phyloP scores from a whole-genome alignment of 768 basidiomycete species.

The Termitomyces sp. region DNA sequence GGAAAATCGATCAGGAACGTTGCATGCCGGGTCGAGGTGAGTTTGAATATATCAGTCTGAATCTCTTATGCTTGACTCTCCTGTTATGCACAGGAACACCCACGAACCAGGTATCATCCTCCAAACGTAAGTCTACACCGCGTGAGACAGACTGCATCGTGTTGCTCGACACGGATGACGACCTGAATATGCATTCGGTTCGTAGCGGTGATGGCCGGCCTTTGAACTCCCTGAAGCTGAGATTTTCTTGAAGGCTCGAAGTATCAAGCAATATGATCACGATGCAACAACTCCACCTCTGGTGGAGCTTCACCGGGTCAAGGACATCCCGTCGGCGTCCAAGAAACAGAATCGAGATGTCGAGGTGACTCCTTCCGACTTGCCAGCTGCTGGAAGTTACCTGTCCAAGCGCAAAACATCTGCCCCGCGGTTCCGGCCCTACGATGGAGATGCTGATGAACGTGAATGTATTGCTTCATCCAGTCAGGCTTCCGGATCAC shows the following conservation, averaged over 20 bases:
- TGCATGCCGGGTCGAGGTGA: neutral
- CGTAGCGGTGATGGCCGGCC: neutral
- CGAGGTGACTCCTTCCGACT: neutral
- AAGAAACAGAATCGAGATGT: neutral
- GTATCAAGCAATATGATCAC: neutral
- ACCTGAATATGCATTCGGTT: neutral
- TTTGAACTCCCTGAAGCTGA: neutral
- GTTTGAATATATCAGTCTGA: neutral
- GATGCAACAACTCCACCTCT: neutral
- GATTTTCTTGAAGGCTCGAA: neutral
- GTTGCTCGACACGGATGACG: neutral
- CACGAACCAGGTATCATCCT: neutral
- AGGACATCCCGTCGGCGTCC: neutral
- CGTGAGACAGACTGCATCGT: neutral
- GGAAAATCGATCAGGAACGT: neutral
- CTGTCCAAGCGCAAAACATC: neutral
- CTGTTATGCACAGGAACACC: neutral
- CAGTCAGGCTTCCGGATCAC: constrained; percentile 2
- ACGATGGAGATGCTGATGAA: neutral
- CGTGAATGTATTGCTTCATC: neutral
- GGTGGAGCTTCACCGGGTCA: neutral
- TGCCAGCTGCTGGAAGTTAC: neutral
- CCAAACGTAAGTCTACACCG: neutral
- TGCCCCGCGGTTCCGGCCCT: neutral
- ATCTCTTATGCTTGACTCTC: neutral